Evolutionary conservation across 192 early-diverging fungal species (phyloP).

Genomic region (Rhizophagus clarus): DNA sequence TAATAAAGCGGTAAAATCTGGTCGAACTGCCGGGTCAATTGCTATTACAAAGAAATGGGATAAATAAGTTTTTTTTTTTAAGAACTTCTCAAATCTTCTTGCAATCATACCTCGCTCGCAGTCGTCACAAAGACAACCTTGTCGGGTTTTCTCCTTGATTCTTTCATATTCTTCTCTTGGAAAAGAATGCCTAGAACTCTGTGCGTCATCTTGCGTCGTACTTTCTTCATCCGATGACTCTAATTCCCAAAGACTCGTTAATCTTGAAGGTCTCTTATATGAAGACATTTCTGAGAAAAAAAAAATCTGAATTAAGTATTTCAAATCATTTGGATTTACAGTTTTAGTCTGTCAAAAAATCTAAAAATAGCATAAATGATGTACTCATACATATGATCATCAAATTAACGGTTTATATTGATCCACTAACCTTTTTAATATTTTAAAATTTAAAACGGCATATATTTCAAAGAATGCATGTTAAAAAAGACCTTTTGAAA

Average conservation of each 20-base stretch:
- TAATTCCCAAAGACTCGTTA: constrained; percentile 15
- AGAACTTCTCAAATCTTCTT: background rate
- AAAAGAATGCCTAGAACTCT: background rate
- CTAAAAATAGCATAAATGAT: too few species aligned
- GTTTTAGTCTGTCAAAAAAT: too few species aligned
- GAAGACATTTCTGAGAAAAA: background rate
- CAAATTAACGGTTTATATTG: too few species aligned
- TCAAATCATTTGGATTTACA: too few species aligned
- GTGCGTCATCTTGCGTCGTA: background rate
- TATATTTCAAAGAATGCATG: too few species aligned
- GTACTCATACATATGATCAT: too few species aligned
- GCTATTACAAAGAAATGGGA: background rate
- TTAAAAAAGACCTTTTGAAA: too few species aligned
- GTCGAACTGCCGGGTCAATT: background rate
- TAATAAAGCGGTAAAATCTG: constrained; percentile 12
- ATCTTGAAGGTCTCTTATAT: background rate
- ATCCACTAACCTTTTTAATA: too few species aligned
- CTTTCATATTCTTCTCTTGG: constrained; percentile 7
- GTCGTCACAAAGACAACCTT: constrained; percentile 7
- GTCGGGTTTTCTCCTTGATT: background rate
- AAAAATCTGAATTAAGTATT: background rate
- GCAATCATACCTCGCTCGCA: constrained; percentile 11
- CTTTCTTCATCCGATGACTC: constrained; percentile 14
- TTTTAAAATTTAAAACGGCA: too few species aligned
- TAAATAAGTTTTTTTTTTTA: background rate